Base-by-base conservation (phyloP, 2,329 filamentous ascomycete species). In the Penicillium brevicompactum region DNA sequence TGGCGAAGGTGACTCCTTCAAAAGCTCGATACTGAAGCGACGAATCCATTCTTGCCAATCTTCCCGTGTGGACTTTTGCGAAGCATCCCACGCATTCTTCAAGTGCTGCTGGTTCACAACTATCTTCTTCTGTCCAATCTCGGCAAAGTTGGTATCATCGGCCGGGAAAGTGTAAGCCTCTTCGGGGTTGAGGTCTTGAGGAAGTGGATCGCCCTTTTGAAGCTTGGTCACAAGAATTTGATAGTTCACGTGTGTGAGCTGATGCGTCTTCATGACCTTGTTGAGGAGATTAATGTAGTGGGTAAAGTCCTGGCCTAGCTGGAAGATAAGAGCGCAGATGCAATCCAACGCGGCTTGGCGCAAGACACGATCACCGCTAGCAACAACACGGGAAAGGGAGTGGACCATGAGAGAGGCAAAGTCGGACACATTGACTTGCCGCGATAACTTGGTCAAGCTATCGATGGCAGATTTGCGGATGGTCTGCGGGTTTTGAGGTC, bases 31-130 rank as follows among this genome's bases (percentile, higher is more conserved):
- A 70, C 93, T 97, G 76, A 99, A 96, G 27, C 93, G 85, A 58
- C 95, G 87, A 75, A 99, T 91, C 94, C 94, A 99, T 73, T 99
- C 94, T 67, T 96, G 91, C 94, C 94, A 99, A 75, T 99, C 94
- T 70, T 99, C 94, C 67, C 92, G 92, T 9, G 94, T 99, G 0
- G 93, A 97, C 70, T 97, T 97, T 57, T 95, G 92, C 56, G 89
- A 92, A 0, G 95, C 94, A 66, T 97, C 94, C 94, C 94, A 99
- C 0, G 95, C 94, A 60, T 89, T 89, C 75, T 97, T 97, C 21
- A 99, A 80, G 78, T 99, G 95, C 60, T 97, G 92, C 48, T 96
- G 92, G 64, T 99, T 99, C 74, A 97, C 93, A 58, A 96, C 92
- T 32, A 97, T 82, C 75, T 97, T 97, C 80, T 96, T 97, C 11